Base-by-base conservation (phyloP, 129 eudicot genomes). In the Gnaphalium uliginosum region DNA sequence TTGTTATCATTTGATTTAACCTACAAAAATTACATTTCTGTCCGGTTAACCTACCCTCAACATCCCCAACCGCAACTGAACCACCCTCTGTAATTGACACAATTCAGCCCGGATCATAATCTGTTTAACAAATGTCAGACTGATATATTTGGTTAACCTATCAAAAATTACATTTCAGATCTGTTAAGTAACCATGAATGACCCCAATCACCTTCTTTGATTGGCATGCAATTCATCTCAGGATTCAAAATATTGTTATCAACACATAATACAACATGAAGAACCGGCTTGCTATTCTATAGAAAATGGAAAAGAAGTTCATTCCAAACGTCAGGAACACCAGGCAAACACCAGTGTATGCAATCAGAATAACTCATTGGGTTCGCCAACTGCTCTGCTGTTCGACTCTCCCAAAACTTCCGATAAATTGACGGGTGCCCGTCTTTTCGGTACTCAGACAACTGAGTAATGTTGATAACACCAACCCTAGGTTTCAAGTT, bases 341-440 rank as follows among this genome's bases (percentile, higher is more conserved):
- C 99, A 13, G 99, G 99, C 86, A 95, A 85, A 80, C 97, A 95
- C 99, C 99, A 95, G 74, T 95, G 99, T 33, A 91, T 91, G 80
- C 99, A 95, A 76, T 95, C 99, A 22, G 99, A 84, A 77, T 91
- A 89, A 78, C 94, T 85, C 9, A 64, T 33, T 13, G 99, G 97
- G 68, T 89, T 85, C 8, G 96, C 81, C 81, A 86, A 29, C 54
- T 84, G 84, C 75, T 91, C 96, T 2, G 87, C 85, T 13, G 83
- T 79, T 58, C 82, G 77, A 8, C 79, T 76, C 78, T 94, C 98
- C 98, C 98, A 90, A 80, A 90, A 91, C 83, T 95, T 91, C n/a
- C 99, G 83, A 74, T 85, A 89, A 30, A 95, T 86, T 8, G 96
- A 84, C 8, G 97, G 96, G 71, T 95, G 99, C 0, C 96, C 97